A percentile compares a stretch with the other conserved stretches of the same genome.
phyloP scores from a whole-genome alignment of 148 eudicot genomes.

The Camellia lanceoleosa region DNA sequence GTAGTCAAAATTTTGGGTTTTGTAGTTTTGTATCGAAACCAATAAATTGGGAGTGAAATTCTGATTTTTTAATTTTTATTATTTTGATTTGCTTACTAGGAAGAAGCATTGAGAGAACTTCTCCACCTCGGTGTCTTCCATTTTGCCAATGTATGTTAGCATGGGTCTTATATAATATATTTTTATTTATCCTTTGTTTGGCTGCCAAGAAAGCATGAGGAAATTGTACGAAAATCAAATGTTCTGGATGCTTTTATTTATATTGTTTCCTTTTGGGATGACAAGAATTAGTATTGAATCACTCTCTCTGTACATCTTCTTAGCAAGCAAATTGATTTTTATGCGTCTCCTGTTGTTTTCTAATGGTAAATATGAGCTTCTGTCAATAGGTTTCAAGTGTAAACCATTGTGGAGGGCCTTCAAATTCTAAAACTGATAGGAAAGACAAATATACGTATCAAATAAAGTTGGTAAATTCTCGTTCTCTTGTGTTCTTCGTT shows the following conservation, averaged over 20 bases:
- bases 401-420: constrained; percentile 8
- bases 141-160: constrained; percentile 29
- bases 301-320: no score
- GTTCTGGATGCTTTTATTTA: neutral
- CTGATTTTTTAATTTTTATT: no score
- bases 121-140: constrained; percentile 19
- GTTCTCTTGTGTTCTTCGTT: neutral
- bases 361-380: neutral
- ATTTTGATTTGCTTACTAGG: constrained; percentile 22
- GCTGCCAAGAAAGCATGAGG: neutral
- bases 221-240: neutral
- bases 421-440: constrained; percentile 14
- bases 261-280: neutral
- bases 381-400: constrained; percentile 11
- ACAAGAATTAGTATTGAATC: neutral
- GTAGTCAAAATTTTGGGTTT: constrained; percentile 22
- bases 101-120: constrained; percentile 48
- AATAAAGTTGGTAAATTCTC: constrained; percentile 48
- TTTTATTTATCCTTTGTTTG: neutral
- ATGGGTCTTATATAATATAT: neutral
- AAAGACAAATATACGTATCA: constrained; percentile 25
- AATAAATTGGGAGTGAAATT: neutral
- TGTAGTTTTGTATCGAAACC: neutral
- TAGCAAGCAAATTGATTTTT: no score
- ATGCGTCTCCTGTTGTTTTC: neutral